Conservation (phyloP, 495 filamentous ascomycete species). For the Xylona heveae region DNA sequence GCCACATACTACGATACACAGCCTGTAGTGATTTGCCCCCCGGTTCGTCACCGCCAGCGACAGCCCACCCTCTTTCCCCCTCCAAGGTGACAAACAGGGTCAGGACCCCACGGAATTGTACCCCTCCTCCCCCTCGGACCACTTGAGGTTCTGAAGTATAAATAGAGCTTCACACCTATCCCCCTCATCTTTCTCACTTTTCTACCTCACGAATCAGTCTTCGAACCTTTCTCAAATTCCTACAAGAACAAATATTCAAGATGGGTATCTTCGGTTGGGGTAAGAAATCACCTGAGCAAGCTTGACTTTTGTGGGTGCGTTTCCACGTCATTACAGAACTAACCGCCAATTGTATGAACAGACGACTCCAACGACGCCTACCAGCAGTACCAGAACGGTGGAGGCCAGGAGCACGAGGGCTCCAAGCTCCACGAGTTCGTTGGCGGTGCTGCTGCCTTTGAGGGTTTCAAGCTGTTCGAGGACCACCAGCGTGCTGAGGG, state of each 20-base stretch:
- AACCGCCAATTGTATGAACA: constrained; percentile 5
- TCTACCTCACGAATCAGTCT: neutral
- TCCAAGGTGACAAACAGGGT: neutral
- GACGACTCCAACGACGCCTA: constrained; percentile 32
- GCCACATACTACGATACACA: too few species aligned
- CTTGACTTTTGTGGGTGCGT: too few species aligned
- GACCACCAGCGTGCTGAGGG: constrained; percentile 52
- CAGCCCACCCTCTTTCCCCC: too few species aligned
- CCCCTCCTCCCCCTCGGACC: too few species aligned
- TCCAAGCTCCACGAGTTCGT: constrained; percentile 52
- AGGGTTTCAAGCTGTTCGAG: constrained; percentile 62
- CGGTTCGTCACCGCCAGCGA: too few species aligned
- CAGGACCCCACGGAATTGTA: neutral
- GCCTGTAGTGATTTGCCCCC: too few species aligned
- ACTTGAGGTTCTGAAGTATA: neutral
- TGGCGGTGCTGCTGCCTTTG: constrained; percentile 59
- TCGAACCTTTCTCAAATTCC: neutral
- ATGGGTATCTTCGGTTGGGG: neutral
- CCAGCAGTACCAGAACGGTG: constrained; percentile 21
- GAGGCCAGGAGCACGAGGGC: constrained; percentile 27
- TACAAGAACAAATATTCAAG: neutral
- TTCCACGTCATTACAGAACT: neutral
- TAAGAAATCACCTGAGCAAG: too few species aligned
- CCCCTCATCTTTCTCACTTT: too few species aligned
- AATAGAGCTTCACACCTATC: neutral